Conservation (phyloP, 2,329 filamentous ascomycete species). For the Plenodomus tracheiphilus region DNA sequence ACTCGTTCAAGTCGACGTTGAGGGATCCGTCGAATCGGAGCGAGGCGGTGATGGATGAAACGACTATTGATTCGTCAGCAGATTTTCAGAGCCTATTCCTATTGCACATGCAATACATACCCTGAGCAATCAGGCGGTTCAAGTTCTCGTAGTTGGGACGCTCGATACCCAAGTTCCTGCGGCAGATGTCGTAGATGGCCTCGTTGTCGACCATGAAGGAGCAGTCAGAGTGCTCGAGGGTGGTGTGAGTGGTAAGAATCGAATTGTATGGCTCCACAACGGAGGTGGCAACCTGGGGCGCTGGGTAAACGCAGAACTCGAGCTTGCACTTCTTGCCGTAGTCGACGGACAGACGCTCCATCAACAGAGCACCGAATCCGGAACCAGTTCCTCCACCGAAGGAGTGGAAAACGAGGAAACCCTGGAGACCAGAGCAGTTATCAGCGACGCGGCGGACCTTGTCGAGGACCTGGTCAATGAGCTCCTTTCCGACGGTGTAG, state of each 20-base stretch:
- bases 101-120: conserved; percentile 53
- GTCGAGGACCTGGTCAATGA: conserved; percentile 97
- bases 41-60: conserved; percentile 97
- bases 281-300: conserved; percentile 93
- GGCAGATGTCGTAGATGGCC: conserved; percentile 99
- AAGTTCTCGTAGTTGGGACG: conserved; percentile 98
- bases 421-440: conserved; percentile 96
- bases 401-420: conserved; percentile 99
- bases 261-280: conserved; percentile 99
- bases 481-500: conserved; percentile 99
- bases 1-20: conserved; percentile 99
- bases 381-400: conserved; percentile 99
- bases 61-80: conserved; percentile 62
- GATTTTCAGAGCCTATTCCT: background rate
- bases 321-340: conserved; percentile 99
- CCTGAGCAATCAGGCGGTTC: conserved; percentile 97
- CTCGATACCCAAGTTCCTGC: conserved; percentile 94
- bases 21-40: conserved; percentile 98
- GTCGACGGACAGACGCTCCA: conserved; percentile 98
- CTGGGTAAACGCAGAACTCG: conserved; percentile 99
- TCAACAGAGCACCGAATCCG: conserved; percentile 95
- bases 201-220: conserved; percentile 99
- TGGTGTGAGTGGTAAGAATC: conserved; percentile 98
- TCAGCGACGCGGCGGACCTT: conserved; percentile 95
- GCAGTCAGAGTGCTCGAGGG: conserved; percentile 98